phyloP scores from a whole-genome alignment of 176 grass and related monocot genomes.

The Rhynchospora breviuscula region DNA sequence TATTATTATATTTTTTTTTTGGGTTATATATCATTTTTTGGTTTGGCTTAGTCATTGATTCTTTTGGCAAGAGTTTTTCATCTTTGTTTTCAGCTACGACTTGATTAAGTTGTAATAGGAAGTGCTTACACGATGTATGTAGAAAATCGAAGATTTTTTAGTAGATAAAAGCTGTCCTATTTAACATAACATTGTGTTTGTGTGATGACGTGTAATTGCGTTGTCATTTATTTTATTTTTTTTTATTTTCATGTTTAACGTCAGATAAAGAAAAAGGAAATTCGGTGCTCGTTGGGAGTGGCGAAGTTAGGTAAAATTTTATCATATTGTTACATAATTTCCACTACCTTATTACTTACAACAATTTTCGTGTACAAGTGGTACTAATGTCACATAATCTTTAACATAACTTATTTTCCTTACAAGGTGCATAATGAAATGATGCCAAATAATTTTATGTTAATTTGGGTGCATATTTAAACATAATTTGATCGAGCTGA shows the following conservation, averaged over 20 bases:
- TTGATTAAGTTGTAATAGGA: background rate
- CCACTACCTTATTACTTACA: background rate
- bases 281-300: background rate
- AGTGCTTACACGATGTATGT: slow-evolving; percentile 6
- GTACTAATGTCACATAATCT: background rate
- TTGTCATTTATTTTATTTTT: background rate
- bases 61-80: background rate
- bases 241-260: background rate
- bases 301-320: background rate
- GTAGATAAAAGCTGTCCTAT: background rate
- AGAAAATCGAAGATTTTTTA: background rate
- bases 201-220: background rate
- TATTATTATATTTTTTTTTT: slow-evolving; percentile 42
- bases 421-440: background rate
- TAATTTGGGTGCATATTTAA: background rate
- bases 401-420: background rate
- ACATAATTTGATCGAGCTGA: background rate
- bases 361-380: background rate
- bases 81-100: background rate
- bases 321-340: background rate
- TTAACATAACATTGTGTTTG: background rate
- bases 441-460: background rate
- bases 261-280: background rate
- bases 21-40: slow-evolving; percentile 18
- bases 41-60: slow-evolving; percentile 9